Evolutionary conservation across 768 basidiomycete species (phyloP), one percentile per base, ranked within the genome.

Genomic region (Daedaleopsis sinensis): DNA sequence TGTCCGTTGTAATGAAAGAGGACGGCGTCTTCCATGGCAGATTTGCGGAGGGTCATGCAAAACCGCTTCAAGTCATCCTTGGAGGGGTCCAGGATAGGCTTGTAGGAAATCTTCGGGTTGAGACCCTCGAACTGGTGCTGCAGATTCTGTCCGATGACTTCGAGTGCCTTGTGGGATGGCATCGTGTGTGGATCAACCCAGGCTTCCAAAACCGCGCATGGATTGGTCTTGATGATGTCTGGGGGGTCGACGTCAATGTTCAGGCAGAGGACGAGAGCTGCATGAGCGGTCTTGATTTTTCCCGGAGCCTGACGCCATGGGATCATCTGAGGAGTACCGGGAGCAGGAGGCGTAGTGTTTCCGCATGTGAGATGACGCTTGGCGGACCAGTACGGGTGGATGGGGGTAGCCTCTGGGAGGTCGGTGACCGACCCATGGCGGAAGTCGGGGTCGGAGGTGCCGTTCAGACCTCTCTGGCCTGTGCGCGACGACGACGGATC

Each of bases 1-100:
- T 98, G 97, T 3, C 97, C 97, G 65, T 98, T 99, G 77, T 98
- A 99, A 76, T 98, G 94, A 75, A 98, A 96, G 32, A 98, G 79
- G 8, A 94, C 88, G 2, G 97, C 89, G 70, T 99, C 97, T 39
- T 95, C 91, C 73, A 94, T 94, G 1, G 96, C 95, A 52, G 88
- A 85, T 69, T 90, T 93, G 57, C 97, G 87, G 43, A 96, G 76
- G 21, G 82, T 87, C 58, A 87, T 80, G 69, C 94, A 97, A 66
- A 94, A 91, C 58, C 91, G 87, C 71, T 91, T 90, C 42, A 96
- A 82, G 67, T 98, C 96, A 69, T 98, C 96, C 63, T 94, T 88
- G 1, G 93, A 93, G 10, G 97, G 97, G 73, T 99, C 97, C 38
- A 97, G 82, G 67, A 94, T 91, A 62, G 94, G 89, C 75, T 97